Evolutionary conservation across 2,329 filamentous ascomycete genomes (phyloP).

Genomic region (Pleurostoma richardsiae): DNA sequence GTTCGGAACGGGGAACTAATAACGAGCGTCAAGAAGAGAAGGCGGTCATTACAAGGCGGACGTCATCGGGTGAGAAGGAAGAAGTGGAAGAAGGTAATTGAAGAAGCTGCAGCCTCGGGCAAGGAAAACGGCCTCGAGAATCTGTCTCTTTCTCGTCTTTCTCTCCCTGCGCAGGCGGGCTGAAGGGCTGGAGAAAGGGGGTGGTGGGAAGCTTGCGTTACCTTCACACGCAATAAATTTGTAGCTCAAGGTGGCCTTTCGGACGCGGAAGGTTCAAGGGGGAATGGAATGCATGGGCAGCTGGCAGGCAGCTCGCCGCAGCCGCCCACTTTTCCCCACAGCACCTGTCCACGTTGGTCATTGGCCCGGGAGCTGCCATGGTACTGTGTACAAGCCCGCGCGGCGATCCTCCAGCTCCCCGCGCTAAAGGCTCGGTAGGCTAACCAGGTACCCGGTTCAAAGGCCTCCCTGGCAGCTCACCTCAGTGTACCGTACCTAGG

Average conservation of each 20-base stretch:
- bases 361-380: no score
- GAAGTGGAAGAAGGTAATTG: conserved; percentile 15
- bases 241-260: conserved; percentile 1
- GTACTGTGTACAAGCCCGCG: no score
- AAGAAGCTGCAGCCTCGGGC: conserved; percentile 4
- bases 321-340: not conserved
- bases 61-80: conserved; percentile 13
- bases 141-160: conserved; percentile 6
- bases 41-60: conserved; percentile 32
- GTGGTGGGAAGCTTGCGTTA: not conserved
- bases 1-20: conserved; percentile 5
- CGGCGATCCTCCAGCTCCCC: no score
- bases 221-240: conserved; percentile 5
- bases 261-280: not conserved
- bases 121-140: conserved; percentile 1
- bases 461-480: no score
- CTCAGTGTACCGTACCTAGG: no score
- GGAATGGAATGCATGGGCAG: not conserved
- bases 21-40: conserved; percentile 38
- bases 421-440: no score
- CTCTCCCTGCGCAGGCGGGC: conserved; percentile 4
- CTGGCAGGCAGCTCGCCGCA: not conserved
- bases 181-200: conserved; percentile 9
- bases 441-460: no score
- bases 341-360: no score